Conservation (phyloP, 208 protist genomes). For the Trypanosoma platydactyli region DNA sequence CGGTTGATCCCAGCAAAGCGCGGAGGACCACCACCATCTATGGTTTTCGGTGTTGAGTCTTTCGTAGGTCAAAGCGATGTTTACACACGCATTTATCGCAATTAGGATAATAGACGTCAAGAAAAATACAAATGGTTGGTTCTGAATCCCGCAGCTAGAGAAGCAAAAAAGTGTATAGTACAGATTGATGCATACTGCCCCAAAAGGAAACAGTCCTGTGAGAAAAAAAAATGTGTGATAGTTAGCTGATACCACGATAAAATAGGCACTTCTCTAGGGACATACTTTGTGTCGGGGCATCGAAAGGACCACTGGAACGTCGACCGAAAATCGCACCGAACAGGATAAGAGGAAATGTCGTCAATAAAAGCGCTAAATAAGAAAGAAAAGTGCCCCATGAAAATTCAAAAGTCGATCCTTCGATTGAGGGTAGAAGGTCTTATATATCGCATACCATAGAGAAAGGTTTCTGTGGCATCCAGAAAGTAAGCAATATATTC, state of each 20-base stretch:
- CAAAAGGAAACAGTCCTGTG: conserved; percentile 1
- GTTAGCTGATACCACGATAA: conserved; percentile 1
- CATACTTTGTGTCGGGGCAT: conserved; percentile 7
- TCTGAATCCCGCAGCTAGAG: background rate
- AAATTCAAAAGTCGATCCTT: background rate
- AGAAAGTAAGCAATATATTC: background rate
- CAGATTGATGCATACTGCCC: background rate
- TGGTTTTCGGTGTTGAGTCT: conserved; percentile 9
- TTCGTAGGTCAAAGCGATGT: conserved; percentile 9
- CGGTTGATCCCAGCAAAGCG: conserved; percentile 1
- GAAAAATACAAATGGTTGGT: background rate
- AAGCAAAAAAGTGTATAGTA: background rate
- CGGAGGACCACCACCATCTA: conserved; percentile 6
- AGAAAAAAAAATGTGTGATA: background rate
- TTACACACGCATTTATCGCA: background rate
- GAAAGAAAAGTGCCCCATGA: conserved; percentile 1
- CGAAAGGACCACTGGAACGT: background rate
- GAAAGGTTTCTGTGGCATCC: background rate
- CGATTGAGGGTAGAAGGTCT: background rate
- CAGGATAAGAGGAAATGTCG: background rate
- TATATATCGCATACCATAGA: background rate
- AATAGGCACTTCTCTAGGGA: background rate
- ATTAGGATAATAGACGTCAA: conserved; percentile 13
- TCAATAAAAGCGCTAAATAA: conserved; percentile 3
- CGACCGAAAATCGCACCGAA: background rate